phyloP scores from a whole-genome alignment of 2,329 filamentous ascomycete species.

The Myriosclerotinia duriaeana region DNA sequence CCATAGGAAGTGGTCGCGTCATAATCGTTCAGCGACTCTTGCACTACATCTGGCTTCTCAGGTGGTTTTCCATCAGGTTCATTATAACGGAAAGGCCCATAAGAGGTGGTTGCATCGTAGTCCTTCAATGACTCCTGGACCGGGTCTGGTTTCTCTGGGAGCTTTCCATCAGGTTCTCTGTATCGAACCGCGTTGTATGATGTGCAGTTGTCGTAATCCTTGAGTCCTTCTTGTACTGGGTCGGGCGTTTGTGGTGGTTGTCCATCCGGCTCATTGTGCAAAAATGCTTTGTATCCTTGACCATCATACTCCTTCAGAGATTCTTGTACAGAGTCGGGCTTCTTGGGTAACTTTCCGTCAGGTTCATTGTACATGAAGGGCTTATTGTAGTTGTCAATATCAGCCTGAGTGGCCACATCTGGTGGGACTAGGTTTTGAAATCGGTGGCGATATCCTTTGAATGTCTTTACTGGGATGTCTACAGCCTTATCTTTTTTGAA shows the following conservation, averaged over 20 bases:
- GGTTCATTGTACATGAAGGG: slow-evolving; percentile 42
- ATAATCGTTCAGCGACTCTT: slow-evolving; percentile 39
- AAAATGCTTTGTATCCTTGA: slow-evolving; percentile 31
- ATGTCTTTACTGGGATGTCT: slow-evolving; percentile 37
- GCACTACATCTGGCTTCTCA: slow-evolving; percentile 38
- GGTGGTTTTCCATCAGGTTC: slow-evolving; percentile 34
- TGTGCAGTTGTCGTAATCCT: slow-evolving; percentile 21
- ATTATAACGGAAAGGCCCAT: slow-evolving; percentile 30
- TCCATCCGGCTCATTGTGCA: slow-evolving; percentile 35
- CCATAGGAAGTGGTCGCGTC: slow-evolving; percentile 28
- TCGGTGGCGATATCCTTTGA: slow-evolving; percentile 42
- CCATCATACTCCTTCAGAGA: slow-evolving; percentile 44
- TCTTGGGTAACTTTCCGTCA: slow-evolving; percentile 40
- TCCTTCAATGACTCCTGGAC: slow-evolving; percentile 42
- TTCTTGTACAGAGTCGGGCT: slow-evolving; percentile 41
- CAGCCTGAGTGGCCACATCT: slow-evolving; percentile 17
- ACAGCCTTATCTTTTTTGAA: slow-evolving; percentile 24
- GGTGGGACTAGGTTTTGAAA: slow-evolving; percentile 39
- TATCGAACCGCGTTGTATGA: slow-evolving; percentile 33
- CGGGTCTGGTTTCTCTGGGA: slow-evolving; percentile 34
- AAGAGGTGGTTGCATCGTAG: slow-evolving; percentile 25
- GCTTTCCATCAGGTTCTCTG: slow-evolving; percentile 36
- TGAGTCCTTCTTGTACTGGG: slow-evolving; percentile 42
- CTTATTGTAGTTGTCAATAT: slow-evolving; percentile 35
- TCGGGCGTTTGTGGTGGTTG: slow-evolving; percentile 32